Conservation (phyloP, 306 rosid species). For the Sphenostylis stenocarpa region DNA sequence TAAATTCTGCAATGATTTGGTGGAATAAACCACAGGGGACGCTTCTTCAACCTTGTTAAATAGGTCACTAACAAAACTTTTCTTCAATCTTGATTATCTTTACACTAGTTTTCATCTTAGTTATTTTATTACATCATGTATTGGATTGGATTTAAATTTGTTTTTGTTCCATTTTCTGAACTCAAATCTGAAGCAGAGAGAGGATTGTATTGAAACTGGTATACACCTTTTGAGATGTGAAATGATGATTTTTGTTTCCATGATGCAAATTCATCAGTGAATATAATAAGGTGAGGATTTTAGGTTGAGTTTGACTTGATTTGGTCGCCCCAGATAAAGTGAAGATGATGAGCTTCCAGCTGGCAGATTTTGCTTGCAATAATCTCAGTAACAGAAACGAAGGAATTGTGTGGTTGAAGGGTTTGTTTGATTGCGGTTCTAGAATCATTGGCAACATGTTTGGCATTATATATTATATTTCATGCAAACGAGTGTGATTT, state of each 20-base stretch:
- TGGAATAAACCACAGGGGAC: slow-evolving; percentile 1
- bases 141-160: not conserved
- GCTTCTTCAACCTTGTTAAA: not conserved
- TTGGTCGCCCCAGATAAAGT: slow-evolving; percentile 15
- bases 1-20: slow-evolving; percentile 20
- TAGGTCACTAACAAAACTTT: not conserved
- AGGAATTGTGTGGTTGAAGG: not conserved
- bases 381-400: not conserved
- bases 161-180: not conserved
- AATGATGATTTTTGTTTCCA: slow-evolving; percentile 13
- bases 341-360: slow-evolving; percentile 27
- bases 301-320: not conserved
- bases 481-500: slow-evolving; percentile 37
- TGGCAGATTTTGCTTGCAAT: slow-evolving; percentile 36
- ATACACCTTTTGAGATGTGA: not conserved
- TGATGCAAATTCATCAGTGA: not conserved
- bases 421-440: not conserved
- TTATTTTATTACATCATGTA: not conserved
- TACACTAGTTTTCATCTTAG: not conserved
- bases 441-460: slow-evolving; percentile 39
- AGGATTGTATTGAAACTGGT: not conserved
- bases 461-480: slow-evolving; percentile 28
- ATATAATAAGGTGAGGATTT: not conserved
- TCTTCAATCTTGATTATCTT: not conserved
- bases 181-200: not conserved